Conservation (phyloP, 177 flowering plant genomes). For the Vitis hybrid region DNA sequence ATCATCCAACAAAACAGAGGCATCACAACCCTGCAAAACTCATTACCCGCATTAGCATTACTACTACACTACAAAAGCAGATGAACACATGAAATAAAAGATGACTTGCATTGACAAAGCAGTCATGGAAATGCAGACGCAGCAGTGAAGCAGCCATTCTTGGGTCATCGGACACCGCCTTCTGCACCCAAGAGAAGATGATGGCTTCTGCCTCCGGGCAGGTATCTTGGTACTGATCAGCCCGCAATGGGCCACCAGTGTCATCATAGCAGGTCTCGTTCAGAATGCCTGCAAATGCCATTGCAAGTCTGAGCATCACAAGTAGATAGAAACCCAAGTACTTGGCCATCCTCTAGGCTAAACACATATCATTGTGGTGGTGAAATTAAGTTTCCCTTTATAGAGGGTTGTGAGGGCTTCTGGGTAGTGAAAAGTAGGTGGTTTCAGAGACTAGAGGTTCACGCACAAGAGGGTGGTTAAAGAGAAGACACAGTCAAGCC, state of each 20-base stretch:
- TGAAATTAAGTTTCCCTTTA: background rate
- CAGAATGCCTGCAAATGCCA: conserved; percentile 11
- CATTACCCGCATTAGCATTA: background rate
- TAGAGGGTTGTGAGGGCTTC: background rate
- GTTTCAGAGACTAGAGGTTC: background rate
- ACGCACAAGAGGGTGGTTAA: too few relatives aligned
- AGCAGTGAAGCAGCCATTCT: conserved; percentile 81
- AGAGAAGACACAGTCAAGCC: conserved; percentile 16
- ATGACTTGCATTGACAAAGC: conserved; percentile 65
- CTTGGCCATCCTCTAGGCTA: conserved; percentile 11
- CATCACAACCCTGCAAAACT: conserved; percentile 76
- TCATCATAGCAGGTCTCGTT: conserved; percentile 33
- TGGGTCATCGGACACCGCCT: conserved; percentile 51
- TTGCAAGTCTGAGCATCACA: conserved; percentile 17
- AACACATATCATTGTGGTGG: background rate
- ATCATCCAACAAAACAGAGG: conserved; percentile 68
- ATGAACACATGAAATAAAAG: background rate
- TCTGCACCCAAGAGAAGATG: conserved; percentile 53
- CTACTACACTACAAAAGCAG: background rate
- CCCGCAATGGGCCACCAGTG: conserved; percentile 15
- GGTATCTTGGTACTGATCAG: conserved; percentile 30
- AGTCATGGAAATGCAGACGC: conserved; percentile 76
- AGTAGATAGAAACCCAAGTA: conserved; percentile 8
- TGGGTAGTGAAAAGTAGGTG: background rate
- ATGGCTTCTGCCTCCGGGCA: conserved; percentile 71